Evolutionary conservation across 2,329 filamentous ascomycete species (phyloP), one percentile per base, ranked within the genome.

Genomic region (Pyrenochaeta sp.): DNA sequence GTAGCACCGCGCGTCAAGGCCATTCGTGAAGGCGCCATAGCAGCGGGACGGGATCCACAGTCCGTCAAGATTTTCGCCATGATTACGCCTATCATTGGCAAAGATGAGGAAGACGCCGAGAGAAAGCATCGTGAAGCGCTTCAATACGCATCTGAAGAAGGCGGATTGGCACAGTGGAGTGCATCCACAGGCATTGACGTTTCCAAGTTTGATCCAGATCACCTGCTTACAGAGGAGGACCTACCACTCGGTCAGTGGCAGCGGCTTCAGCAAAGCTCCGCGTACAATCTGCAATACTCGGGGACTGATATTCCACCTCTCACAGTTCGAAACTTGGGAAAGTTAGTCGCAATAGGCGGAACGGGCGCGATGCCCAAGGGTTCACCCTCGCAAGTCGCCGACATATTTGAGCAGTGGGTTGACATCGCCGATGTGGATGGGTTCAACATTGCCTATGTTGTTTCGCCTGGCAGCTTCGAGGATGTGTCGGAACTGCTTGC

Each of bases 181-280:
- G 89, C 89, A 2, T 91, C 88, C 86, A 90, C 89, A 0, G 89
- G 86, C 1, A 85, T 88, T 48, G 85, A 90, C 67, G 75, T 89
- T 39, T 78, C 81, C 5, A 75, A 80, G 24, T 88, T 88, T 60
- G 82, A 77, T 0, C 85, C 88, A 9, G 86, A 89, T 52, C 81
- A 89, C 64, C 86, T 88, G 67, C 75, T 89, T 52, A 59, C 54
- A 15, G 60, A 61, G 12, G 50, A 66, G 12, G 60, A 66, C 27
- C 32, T 61, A 19, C 60, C 60, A 8, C 34, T 48, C 6, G 61
- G 54, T 2, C 57, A 62, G 13, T 65, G 59, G 62, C 59, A 62
- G 54, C 45, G 50, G 12, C 46, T 62, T 24, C 53, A 54, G 39
- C 61, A 57, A 39, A 61, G 58, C 40, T 50, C 54, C 24, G 49